Conservation (phyloP, 108 stramenopile genomes). For the Asterionellopsis glacialis region DNA sequence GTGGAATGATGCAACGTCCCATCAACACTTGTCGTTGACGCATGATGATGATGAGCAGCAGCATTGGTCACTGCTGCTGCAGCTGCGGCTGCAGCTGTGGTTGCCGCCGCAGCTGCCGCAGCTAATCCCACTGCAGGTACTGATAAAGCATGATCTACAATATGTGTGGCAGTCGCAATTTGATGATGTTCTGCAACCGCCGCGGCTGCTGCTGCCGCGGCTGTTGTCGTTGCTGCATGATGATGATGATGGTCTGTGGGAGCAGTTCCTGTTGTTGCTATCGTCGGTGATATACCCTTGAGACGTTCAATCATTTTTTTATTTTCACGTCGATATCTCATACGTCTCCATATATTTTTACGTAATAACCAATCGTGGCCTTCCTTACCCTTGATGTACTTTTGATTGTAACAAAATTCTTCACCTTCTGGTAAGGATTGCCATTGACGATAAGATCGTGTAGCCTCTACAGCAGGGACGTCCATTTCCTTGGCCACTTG, state of each 20-base stretch:
- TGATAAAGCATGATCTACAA: slow-evolving; percentile 6
- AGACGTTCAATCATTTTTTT: slow-evolving; percentile 52
- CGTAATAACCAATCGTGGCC: slow-evolving; percentile 81
- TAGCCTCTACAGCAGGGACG: slow-evolving; percentile 65
- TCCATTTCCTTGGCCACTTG: slow-evolving; percentile 9
- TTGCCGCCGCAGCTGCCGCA: not conserved
- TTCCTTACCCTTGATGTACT: slow-evolving; percentile 71
- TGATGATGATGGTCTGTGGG: too few relatives aligned
- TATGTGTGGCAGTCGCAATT: not conserved
- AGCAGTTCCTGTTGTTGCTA: not conserved
- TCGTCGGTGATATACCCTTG: slow-evolving; percentile 3
- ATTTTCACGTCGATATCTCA: slow-evolving; percentile 86
- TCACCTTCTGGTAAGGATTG: slow-evolving; percentile 44
- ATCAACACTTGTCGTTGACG: not conserved
- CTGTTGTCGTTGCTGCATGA: too few relatives aligned
- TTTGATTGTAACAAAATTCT: slow-evolving; percentile 83
- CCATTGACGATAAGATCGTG: slow-evolving; percentile 77
- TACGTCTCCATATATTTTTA: slow-evolving; percentile 89
- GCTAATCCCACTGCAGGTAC: not conserved
- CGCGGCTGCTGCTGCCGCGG: not conserved
- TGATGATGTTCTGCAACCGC: not conserved
- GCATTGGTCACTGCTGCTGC: slow-evolving; percentile 1
- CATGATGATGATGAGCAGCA: not conserved
- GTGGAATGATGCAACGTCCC: not conserved
- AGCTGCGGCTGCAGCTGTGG: not conserved